A percentile compares a stretch with the other conserved stretches of the same genome.
Conservation (phyloP, 164 flowering plant genomes). For the Amborella trichopoda region DNA sequence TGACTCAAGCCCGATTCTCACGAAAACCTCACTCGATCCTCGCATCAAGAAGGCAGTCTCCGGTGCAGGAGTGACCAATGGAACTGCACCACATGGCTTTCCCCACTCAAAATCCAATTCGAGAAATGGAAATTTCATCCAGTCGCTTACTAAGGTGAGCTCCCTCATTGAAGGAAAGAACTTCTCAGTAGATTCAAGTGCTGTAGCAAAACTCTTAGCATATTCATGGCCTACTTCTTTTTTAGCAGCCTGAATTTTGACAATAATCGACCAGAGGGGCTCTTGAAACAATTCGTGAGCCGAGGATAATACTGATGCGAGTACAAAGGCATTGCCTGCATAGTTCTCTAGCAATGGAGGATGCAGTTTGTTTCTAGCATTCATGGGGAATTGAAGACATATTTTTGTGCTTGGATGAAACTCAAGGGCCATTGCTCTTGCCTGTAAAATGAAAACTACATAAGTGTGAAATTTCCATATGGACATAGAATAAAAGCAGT, state of each 20-base stretch:
- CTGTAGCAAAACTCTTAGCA: constrained; percentile 8
- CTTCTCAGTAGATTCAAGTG: constrained; percentile 16
- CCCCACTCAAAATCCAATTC: constrained; percentile 20
- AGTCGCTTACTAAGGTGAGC: constrained; percentile 14
- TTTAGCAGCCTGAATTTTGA: constrained; percentile 16
- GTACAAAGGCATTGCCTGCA: constrained; percentile 21
- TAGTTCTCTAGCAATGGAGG: constrained; percentile 9
- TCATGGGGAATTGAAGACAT: constrained; percentile 18
- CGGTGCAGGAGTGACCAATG: constrained; percentile 15
- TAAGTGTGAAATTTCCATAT: too few relatives aligned
- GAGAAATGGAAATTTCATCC: constrained; percentile 14
- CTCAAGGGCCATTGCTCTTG: constrained; percentile 15
- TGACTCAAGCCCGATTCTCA: constrained; percentile 13
- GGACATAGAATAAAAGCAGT: too few relatives aligned
- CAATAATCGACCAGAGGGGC: constrained; percentile 10
- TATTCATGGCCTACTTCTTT: constrained; percentile 10
- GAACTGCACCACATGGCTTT: constrained; percentile 6
- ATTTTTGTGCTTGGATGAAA: constrained; percentile 12
- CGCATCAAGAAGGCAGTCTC: constrained; percentile 17
- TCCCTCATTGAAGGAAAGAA: constrained; percentile 21
- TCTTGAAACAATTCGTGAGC: constrained; percentile 12
- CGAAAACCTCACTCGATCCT: constrained; percentile 9
- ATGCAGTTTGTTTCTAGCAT: constrained; percentile 9
- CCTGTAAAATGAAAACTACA: constrained; percentile 15
- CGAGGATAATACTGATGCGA: constrained; percentile 12